phyloP scores from a whole-genome alignment of 768 basidiomycete genomes.

The Rhizopogon sp. region DNA sequence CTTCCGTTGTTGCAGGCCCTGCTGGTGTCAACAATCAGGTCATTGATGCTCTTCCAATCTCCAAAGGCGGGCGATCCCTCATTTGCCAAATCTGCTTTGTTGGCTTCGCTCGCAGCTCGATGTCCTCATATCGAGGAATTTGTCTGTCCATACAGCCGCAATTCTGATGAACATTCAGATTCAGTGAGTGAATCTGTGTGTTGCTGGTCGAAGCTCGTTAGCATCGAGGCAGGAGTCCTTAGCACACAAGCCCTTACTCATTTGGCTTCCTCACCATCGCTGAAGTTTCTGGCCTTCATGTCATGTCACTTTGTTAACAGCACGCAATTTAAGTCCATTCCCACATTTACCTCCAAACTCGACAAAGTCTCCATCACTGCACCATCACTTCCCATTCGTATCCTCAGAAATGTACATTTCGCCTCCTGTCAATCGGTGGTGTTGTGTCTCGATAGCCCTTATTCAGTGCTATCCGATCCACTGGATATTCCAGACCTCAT shows the following conservation, averaged over 20 bases:
- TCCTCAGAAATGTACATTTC: too few relatives aligned
- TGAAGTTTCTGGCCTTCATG: background rate
- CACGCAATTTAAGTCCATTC: background rate
- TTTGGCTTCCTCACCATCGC: background rate
- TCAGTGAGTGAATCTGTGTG: background rate
- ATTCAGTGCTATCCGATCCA: too few relatives aligned
- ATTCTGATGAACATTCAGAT: background rate
- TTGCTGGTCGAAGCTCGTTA: background rate
- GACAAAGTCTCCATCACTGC: too few relatives aligned
- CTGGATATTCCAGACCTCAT: background rate
- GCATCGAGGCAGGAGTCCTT: background rate
- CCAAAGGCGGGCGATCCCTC: background rate
- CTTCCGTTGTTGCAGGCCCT: background rate
- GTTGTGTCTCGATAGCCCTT: background rate
- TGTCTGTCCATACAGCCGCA: background rate
- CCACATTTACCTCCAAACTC: background rate
- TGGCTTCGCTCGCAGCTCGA: background rate
- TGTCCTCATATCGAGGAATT: background rate
- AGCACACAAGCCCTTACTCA: background rate
- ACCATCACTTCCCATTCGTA: too few relatives aligned
- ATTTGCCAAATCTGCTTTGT: background rate
- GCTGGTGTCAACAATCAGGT: background rate
- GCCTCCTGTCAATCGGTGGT: background rate
- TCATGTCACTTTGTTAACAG: too few relatives aligned
- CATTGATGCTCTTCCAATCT: background rate